Evolutionary conservation across 2,329 filamentous ascomycete species (phyloP), one percentile per base, ranked within the genome.

Genomic region (Sodiomyces alkalinus): DNA sequence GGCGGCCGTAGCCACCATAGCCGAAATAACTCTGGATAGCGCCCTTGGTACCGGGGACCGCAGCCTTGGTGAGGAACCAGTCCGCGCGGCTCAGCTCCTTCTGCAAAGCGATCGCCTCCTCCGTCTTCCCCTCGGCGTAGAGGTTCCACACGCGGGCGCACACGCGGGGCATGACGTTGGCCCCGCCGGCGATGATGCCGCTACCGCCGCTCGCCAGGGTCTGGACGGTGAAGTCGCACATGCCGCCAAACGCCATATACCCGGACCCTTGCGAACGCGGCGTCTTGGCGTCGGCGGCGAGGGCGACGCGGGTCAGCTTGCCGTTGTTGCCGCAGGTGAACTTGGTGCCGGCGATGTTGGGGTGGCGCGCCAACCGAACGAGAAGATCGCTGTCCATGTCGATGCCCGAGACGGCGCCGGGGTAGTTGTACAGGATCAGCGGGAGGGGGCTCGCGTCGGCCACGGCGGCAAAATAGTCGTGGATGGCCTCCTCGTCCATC

Each of bases 241-340:
- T 81, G 39, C 82, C 83, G 25, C 82, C 82, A 46, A 90, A 85
- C 13, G 81, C 82, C 68, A 90, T 79, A 60, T 86, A 92, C 8
- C 71, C 73, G 13, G 62, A 68, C 19, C 69, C 70, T 35, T 65
- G 57, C 6, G 54, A 48, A 34, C 49, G 55, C 8, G 77, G 72
- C 0, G 76, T 83, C 51, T 74, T 71, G 32, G 82, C 80, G 41
- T 79, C 59, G 26, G 76, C 72, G 25, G 73, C 80, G 10, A 67
- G 55, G 6, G 82, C 81, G 4, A 92, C 80, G 18, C 83, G 74
- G 9, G 82, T 87, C 39, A 92, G 66, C 58, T 92, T 92, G 38
- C 83, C 83, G 1, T 81, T 90, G 60, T 82, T 90, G 39, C 80
- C 83, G 49, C 82, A 92, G 22, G 83, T 92, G 62, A 92, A 92